Evolutionary conservation across 192 early-diverging fungal species (phyloP), one percentile per base, ranked within the genome.

Genomic region (Coemansia sp.): DNA sequence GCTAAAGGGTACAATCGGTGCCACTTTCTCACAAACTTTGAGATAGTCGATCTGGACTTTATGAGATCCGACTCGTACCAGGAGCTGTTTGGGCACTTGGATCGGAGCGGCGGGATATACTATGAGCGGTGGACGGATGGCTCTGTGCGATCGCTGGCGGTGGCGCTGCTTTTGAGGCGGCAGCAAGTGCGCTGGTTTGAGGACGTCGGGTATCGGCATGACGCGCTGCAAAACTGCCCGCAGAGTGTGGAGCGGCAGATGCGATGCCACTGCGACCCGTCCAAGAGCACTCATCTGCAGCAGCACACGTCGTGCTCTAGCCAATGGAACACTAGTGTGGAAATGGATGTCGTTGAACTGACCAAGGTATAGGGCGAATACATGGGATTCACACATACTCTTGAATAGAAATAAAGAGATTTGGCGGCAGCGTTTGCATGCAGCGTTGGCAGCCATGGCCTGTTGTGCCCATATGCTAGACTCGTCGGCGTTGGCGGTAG

Each of bases 1-100:
- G 43, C 46, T 27, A 60, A 73, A 32, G 52, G 40, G 24, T 88
- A 89, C 61, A 86, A 86, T 48, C 58, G 75, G 7, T 91, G 86
- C 64, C 87, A 91, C 58, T 87, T 87, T 56, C 90, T 91, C 90
- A 85, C 85, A 37, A 95, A 95, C 57, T 95, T 93, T 83, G 93
- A 95, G 68, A 94, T 95, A 48, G 90, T 80, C 27, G 76, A 87
- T 53, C 61, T 93, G 48, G 80, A 85, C 24, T 86, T 94, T 52
- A 88, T 86, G 62, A 68, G 88, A 44, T 65, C 65, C 54, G 26
- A 70, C 8, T 41, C 74, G 36, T 91, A 91, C 65, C 53, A 65
- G 33, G 71, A 68, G 35, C 90, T 84, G 60, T 91, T 91, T 62
- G 70, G 83, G 18, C 82, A 84, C 36, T 70, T 95, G 19, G 93